Conservation (phyloP, 164 flowering plant genomes). For the Aristolochia contorta region DNA sequence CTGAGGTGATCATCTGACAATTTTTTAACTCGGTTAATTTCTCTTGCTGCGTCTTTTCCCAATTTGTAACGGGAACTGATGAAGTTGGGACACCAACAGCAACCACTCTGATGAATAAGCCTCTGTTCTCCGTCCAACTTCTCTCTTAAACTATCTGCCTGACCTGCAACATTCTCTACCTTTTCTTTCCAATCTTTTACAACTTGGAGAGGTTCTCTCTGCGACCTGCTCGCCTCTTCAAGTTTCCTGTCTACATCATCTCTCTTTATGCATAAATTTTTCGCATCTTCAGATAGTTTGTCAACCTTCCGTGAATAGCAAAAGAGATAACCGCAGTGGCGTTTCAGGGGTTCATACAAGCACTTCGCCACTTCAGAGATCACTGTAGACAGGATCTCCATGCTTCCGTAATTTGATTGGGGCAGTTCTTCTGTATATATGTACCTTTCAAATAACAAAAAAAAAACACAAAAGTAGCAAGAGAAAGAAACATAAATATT, state of each 20-base stretch:
- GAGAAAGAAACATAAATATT: too few species aligned
- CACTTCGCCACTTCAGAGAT: too few species aligned
- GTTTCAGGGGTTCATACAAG: background rate
- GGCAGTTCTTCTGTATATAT: too few species aligned
- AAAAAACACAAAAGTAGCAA: too few species aligned
- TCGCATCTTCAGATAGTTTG: background rate
- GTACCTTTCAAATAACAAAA: too few species aligned
- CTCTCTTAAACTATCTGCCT: background rate
- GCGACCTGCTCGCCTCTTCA: background rate
- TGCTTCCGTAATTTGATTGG: too few species aligned
- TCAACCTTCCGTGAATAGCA: constrained; percentile 1
- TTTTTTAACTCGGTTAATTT: background rate
- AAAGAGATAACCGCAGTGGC: background rate
- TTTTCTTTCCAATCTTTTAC: constrained; percentile 8
- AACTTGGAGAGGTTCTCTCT: background rate
- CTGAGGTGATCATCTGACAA: background rate
- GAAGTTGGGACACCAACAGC: constrained; percentile 3
- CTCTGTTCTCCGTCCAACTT: background rate
- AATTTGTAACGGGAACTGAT: constrained; percentile 2
- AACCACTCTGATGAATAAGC: background rate
- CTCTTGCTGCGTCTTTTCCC: constrained; percentile 5
- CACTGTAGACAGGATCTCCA: too few species aligned
- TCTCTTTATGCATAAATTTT: background rate
- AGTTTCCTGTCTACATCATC: constrained; percentile 1
- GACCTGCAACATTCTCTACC: background rate